phyloP scores from a whole-genome alignment of 169 alveolate species.

The Babesia bovis region DNA sequence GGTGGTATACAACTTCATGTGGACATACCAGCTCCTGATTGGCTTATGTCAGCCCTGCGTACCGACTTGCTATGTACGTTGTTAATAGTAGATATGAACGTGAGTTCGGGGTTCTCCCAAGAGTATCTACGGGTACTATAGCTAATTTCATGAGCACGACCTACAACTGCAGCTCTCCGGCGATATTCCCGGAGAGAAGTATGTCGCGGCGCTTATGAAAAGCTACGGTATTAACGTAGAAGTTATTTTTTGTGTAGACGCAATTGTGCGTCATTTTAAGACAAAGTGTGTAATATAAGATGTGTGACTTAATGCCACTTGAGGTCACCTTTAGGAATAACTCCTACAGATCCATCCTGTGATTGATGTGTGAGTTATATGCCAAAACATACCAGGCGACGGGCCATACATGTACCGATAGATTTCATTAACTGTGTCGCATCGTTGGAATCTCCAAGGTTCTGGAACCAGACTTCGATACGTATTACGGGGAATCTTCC shows the following conservation, averaged over 20 bases:
- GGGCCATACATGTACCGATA: slow-evolving; percentile 68
- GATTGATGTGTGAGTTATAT: neutral
- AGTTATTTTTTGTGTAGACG: slow-evolving; percentile 8
- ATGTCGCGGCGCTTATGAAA: slow-evolving; percentile 36
- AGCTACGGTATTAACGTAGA: slow-evolving; percentile 40
- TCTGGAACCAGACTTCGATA: slow-evolving; percentile 69
- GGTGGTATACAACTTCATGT: neutral
- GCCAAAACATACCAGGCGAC: slow-evolving; percentile 37
- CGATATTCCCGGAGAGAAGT: slow-evolving; percentile 42
- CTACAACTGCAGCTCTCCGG: slow-evolving; percentile 45
- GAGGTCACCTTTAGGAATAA: slow-evolving; percentile 64
- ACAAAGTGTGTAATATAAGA: neutral
- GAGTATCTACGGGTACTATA: neutral
- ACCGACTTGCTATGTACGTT: slow-evolving; percentile 45
- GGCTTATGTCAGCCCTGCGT: slow-evolving; percentile 33
- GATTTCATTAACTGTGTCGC: slow-evolving; percentile 64
- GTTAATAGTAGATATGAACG: slow-evolving; percentile 13
- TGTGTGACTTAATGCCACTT: slow-evolving; percentile 59
- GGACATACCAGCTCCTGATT: slow-evolving; percentile 36
- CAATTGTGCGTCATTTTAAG: neutral
- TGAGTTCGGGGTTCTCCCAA: slow-evolving; percentile 1
- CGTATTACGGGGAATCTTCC: slow-evolving; percentile 57
- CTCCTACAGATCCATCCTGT: slow-evolving; percentile 67
- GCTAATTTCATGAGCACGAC: neutral
- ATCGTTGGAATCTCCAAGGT: slow-evolving; percentile 57